A percentile compares a stretch with the other conserved stretches of the same genome.
Evolutionary conservation across 2,329 filamentous ascomycete genomes (phyloP).

Genomic region (Myriosclerotinia duriaeana): DNA sequence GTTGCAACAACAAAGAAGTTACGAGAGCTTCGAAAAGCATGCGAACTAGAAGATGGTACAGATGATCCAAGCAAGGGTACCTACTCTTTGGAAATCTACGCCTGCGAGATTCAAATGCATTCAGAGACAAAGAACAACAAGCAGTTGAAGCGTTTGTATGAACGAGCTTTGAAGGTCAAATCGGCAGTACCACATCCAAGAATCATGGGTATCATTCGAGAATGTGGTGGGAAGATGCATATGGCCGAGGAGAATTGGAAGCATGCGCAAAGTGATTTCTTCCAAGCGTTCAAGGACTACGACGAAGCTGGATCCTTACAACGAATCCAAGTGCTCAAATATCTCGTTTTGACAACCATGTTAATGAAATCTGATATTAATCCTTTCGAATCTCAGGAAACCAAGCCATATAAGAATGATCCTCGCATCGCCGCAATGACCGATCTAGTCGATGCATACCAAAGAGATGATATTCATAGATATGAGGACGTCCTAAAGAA

Average conservation of each 20-base stretch:
- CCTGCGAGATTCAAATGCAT: constrained; percentile 98
- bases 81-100: constrained; percentile 92
- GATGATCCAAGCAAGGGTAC: constrained; percentile 96
- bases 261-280: constrained; percentile 94
- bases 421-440: constrained; percentile 96
- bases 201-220: constrained; percentile 98
- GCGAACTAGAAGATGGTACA: constrained; percentile 80
- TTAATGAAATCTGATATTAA: constrained; percentile 98
- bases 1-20: constrained; percentile 76
- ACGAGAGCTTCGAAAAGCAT: constrained; percentile 82
- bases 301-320: constrained; percentile 96
- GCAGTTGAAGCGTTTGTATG: constrained; percentile 87
- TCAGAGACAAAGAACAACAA: constrained; percentile 97
- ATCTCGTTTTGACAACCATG: constrained; percentile 95
- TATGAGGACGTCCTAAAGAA: constrained; percentile 86
- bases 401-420: constrained; percentile 96
- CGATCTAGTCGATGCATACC: constrained; percentile 92
- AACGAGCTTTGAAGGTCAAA: constrained; percentile 84
- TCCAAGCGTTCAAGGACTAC: constrained; percentile 98
- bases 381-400: constrained; percentile 97
- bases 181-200: constrained; percentile 98
- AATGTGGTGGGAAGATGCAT: constrained; percentile 99
- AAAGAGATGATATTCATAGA: constrained; percentile 86
- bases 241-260: constrained; percentile 99
- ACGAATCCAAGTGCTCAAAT: constrained; percentile 95